Percentiles rank a stretch among this genome's conserved stretches.
These are phyloP conservation scores for Venturia pyrina DNA, from an alignment of 2,329 filamentous ascomycete species.

Conservation along the genomic window DNA sequence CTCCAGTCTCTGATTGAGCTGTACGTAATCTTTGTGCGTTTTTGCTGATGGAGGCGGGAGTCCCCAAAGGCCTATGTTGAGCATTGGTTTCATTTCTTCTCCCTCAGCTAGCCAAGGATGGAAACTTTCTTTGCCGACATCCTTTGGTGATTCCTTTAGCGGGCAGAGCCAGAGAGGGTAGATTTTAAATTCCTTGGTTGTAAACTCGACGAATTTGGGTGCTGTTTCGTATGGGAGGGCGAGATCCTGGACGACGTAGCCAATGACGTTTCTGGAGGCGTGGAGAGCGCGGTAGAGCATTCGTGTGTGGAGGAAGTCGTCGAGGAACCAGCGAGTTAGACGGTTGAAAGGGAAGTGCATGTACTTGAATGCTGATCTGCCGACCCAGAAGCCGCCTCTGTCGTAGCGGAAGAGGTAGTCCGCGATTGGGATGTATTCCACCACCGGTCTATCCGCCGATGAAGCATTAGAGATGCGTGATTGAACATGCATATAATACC, in stretches of 20 bases:
- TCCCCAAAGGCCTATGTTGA: slow-evolving; percentile 55
- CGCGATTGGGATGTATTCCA: slow-evolving; percentile 49
- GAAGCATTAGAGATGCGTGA: slow-evolving; percentile 23
- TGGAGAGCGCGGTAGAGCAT: slow-evolving; percentile 59
- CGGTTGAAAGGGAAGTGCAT: slow-evolving; percentile 56
- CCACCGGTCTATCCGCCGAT: slow-evolving; percentile 17
- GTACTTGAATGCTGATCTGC: slow-evolving; percentile 51
- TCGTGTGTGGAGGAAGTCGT: slow-evolving; percentile 53
- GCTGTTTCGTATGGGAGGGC: slow-evolving; percentile 30
- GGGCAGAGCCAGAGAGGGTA: slow-evolving; percentile 42
- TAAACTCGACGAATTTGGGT: slow-evolving; percentile 12
- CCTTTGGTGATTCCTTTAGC: not conserved
- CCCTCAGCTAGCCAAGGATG: slow-evolving; percentile 10
- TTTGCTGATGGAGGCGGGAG: slow-evolving; percentile 8
- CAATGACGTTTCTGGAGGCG: slow-evolving; percentile 47
- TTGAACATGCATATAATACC: slow-evolving; percentile 40
- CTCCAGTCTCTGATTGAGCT: slow-evolving; percentile 51
- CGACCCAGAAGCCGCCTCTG: slow-evolving; percentile 60
- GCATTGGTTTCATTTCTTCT: slow-evolving; percentile 23
- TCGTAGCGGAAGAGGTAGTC: slow-evolving; percentile 69
- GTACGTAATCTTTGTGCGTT: slow-evolving; percentile 32
- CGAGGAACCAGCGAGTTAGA: slow-evolving; percentile 49
- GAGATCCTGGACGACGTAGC: slow-evolving; percentile 53
- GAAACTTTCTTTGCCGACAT: slow-evolving; percentile 10
- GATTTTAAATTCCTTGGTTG: slow-evolving; percentile 10